Evolutionary conservation across 345 rosid genomes (phyloP).

Genomic region (Arabidopsis thaliana): TAIR10.1 NC_003074.8:1231501-1232000

Average conservation of each 20-base stretch:
- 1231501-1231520: slow-evolving; percentile 74
- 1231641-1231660: slow-evolving; percentile 70
- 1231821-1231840: slow-evolving; percentile 64
- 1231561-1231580: slow-evolving; percentile 62
- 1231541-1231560: slow-evolving; percentile 70
- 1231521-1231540: slow-evolving; percentile 76
- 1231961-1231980: slow-evolving; percentile 56
- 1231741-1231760: slow-evolving; percentile 56
- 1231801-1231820: slow-evolving; percentile 57
- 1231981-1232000: slow-evolving; percentile 39
- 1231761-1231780: slow-evolving; percentile 56
- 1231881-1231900: slow-evolving; percentile 59
- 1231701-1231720: slow-evolving; percentile 48
- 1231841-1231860: slow-evolving; percentile 54
- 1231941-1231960: slow-evolving; percentile 45
- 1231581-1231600: slow-evolving; percentile 64
- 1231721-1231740: slow-evolving; percentile 58
- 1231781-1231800: slow-evolving; percentile 58
- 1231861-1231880: slow-evolving; percentile 56
- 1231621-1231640: slow-evolving; percentile 65
- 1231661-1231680: slow-evolving; percentile 58
- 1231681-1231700: slow-evolving; percentile 21
- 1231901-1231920: slow-evolving; percentile 57
- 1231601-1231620: slow-evolving; percentile 62
- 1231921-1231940: slow-evolving; percentile 56